Evolutionary conservation across 768 basidiomycete genomes (phyloP).

Genomic region (Gloeophyllum trabeum): DNA sequence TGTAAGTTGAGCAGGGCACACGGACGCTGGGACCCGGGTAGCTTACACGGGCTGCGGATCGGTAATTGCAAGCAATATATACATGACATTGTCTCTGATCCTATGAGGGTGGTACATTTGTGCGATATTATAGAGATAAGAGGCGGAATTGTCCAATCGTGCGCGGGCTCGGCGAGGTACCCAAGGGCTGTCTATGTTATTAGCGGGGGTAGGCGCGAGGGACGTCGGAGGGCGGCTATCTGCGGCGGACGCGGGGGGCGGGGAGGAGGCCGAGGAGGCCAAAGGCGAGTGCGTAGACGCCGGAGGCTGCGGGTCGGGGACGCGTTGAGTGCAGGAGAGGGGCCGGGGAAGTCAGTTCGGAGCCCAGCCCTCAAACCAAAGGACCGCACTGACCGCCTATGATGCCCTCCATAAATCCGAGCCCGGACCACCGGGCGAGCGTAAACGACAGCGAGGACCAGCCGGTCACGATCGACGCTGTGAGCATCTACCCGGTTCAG

Average conservation of each 20-base stretch:
- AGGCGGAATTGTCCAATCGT: too few species aligned
- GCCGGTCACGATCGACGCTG: constrained; percentile 56
- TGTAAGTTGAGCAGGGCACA: too few species aligned
- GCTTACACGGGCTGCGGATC: too few species aligned
- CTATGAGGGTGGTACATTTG: too few species aligned
- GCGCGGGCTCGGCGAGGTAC: too few species aligned
- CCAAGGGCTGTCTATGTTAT: too few species aligned
- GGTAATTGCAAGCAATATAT: too few species aligned
- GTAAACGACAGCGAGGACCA: constrained; percentile 54
- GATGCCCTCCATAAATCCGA: constrained; percentile 54
- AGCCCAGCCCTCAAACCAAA: not conserved
- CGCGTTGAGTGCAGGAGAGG: not conserved
- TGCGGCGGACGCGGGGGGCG: constrained; percentile 41
- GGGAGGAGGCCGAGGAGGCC: constrained; percentile 70
- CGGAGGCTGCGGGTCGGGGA: constrained; percentile 35
- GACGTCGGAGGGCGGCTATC: too few species aligned
- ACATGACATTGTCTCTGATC: too few species aligned
- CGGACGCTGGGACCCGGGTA: too few species aligned
- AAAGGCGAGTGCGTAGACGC: constrained; percentile 57
- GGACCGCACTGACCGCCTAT: constrained; percentile 40
- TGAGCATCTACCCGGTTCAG: constrained; percentile 29
- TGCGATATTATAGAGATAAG: too few species aligned
- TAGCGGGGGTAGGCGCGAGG: too few species aligned
- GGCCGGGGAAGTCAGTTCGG: not conserved
- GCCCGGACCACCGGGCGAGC: constrained; percentile 52